Evolutionary conservation across 2,329 filamentous ascomycete genomes (phyloP).

Genomic region (Pyrenophora tritici-repentis): DNA sequence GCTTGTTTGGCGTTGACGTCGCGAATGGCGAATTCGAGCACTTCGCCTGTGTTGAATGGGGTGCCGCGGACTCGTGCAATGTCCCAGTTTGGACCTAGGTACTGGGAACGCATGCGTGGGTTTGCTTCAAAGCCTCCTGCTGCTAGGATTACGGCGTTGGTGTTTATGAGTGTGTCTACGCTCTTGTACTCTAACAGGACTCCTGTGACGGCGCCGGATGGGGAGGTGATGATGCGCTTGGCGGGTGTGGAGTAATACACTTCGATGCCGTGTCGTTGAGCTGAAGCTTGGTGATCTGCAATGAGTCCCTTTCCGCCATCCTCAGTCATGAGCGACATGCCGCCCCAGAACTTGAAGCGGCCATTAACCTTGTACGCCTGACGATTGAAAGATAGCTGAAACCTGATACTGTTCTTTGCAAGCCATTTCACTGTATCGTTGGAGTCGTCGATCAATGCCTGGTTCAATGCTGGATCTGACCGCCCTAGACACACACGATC

Average conservation of each 20-base stretch:
- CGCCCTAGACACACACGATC: slow-evolving; percentile 60
- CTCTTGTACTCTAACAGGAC: slow-evolving; percentile 39
- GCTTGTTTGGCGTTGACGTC: slow-evolving; percentile 57
- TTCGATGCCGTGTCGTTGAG: slow-evolving; percentile 50
- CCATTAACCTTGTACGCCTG: slow-evolving; percentile 69
- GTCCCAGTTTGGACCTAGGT: slow-evolving; percentile 66
- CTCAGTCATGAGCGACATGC: slow-evolving; percentile 62
- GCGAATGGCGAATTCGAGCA: slow-evolving; percentile 58
- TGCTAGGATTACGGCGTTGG: slow-evolving; percentile 57
- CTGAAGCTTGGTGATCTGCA: slow-evolving; percentile 54
- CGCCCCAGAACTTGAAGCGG: slow-evolving; percentile 69
- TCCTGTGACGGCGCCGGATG: slow-evolving; percentile 39
- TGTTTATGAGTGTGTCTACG: slow-evolving; percentile 37
- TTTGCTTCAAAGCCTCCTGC: slow-evolving; percentile 70
- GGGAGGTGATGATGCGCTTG: slow-evolving; percentile 47
- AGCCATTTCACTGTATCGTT: slow-evolving; percentile 62
- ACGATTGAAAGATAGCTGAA: slow-evolving; percentile 66
- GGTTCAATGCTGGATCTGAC: slow-evolving; percentile 57
- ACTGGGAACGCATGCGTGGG: slow-evolving; percentile 60
- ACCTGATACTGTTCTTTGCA: slow-evolving; percentile 57
- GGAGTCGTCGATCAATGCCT: slow-evolving; percentile 58
- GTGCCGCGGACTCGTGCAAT: slow-evolving; percentile 66
- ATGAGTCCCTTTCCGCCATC: slow-evolving; percentile 66
- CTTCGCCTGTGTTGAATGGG: slow-evolving; percentile 67
- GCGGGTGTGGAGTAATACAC: slow-evolving; percentile 56